Evolutionary conservation across 179 eudicot genomes (phyloP).

Genomic region (Camellia oleifera): DNA sequence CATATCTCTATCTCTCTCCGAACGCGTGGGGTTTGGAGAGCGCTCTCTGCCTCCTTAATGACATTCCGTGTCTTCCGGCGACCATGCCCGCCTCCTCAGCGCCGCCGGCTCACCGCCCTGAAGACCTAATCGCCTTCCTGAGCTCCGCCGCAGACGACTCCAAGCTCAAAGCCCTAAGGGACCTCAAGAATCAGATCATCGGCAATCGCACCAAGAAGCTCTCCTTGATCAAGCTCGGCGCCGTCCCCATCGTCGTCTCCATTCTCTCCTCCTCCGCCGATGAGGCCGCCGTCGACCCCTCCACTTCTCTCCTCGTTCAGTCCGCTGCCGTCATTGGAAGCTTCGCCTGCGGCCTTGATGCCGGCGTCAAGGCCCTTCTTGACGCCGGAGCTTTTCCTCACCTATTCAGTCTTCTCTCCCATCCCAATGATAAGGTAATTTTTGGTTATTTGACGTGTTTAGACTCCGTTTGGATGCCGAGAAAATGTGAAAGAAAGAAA

Average conservation of each 20-base stretch:
- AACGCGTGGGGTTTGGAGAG: not conserved
- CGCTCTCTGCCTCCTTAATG: conserved; percentile 19
- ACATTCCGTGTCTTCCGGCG: conserved; percentile 31
- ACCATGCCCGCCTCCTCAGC: conserved; percentile 37
- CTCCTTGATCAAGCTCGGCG: conserved; percentile 68
- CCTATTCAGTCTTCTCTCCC: conserved; percentile 49
- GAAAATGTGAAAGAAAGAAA: no score
- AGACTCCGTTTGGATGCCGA: not conserved
- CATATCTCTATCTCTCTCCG: conserved; percentile 18
- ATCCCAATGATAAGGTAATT: conserved; percentile 61
- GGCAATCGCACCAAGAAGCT: conserved; percentile 92
- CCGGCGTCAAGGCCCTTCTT: conserved; percentile 80
- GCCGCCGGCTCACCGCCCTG: conserved; percentile 50
- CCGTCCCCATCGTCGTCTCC: conserved; percentile 62
- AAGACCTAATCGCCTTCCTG: conserved; percentile 58
- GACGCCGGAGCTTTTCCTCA: conserved; percentile 70
- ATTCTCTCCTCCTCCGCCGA: conserved; percentile 41
- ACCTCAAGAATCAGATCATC: conserved; percentile 88
- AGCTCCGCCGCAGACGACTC: conserved; percentile 34
- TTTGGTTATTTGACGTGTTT: not conserved
- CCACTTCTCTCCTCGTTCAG: conserved; percentile 42
- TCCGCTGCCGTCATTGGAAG: conserved; percentile 79
- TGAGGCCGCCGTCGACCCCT: conserved; percentile 10
- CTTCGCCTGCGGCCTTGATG: conserved; percentile 89
- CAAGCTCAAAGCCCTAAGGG: conserved; percentile 71